These are phyloP conservation scores for Sideroxylon spinosum DNA, from an alignment of 179 eudicot species.

Conservation along the genomic window DNA sequence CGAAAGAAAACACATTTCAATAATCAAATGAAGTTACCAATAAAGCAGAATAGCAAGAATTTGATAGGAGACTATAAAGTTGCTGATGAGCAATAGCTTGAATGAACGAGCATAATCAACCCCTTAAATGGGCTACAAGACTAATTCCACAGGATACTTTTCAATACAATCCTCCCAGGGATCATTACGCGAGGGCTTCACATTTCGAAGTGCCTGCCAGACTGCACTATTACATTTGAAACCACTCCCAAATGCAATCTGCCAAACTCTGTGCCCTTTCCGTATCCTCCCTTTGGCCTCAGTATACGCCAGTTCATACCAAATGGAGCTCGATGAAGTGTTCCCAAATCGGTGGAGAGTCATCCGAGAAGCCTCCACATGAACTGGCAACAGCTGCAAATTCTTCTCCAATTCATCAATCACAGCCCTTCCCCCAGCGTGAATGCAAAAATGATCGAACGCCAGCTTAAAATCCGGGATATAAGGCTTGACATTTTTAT, in stretches of 20 bases:
- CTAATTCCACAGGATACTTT: slow-evolving; percentile 35
- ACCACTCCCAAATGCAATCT: slow-evolving; percentile 49
- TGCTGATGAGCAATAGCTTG: not conserved
- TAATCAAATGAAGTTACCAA: slow-evolving; percentile 3
- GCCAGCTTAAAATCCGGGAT: slow-evolving; percentile 44
- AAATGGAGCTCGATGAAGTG: slow-evolving; percentile 44
- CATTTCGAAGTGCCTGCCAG: slow-evolving; percentile 37
- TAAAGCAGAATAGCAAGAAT: not conserved
- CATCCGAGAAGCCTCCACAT: slow-evolving; percentile 46
- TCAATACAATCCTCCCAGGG: slow-evolving; percentile 44
- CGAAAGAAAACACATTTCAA: not conserved
- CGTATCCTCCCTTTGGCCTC: slow-evolving; percentile 43
- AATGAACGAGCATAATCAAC: not conserved
- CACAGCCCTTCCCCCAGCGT: slow-evolving; percentile 47
- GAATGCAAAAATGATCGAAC: slow-evolving; percentile 45
- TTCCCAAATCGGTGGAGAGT: slow-evolving; percentile 41
- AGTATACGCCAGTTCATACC: slow-evolving; percentile 41
- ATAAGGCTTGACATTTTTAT: slow-evolving; percentile 31
- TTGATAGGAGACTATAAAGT: not conserved
- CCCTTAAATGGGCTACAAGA: slow-evolving; percentile 30
- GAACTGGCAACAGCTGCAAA: slow-evolving; percentile 29
- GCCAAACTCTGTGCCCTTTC: slow-evolving; percentile 36
- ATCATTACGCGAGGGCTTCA: slow-evolving; percentile 24
- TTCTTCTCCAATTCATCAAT: slow-evolving; percentile 44
- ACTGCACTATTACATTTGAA: slow-evolving; percentile 48